Conservation (phyloP, 176 grass and related monocot genomes). For the Avena eriantha region DNA sequence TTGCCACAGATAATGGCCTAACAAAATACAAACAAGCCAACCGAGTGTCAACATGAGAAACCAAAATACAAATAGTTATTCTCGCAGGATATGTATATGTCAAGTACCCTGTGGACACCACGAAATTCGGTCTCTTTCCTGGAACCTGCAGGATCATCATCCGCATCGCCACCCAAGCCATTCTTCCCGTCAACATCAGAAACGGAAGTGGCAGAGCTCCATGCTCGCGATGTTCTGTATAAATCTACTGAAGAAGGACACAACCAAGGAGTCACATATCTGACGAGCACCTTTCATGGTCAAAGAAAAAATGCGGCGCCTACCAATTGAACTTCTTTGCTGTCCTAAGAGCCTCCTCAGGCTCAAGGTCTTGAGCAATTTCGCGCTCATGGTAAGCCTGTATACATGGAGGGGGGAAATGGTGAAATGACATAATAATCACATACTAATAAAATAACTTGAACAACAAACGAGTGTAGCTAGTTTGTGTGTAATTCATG, state of each 20-base stretch:
- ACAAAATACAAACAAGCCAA: constrained; percentile 32
- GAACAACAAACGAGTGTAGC: not conserved
- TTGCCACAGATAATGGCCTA: constrained; percentile 91
- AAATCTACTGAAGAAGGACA: constrained; percentile 42
- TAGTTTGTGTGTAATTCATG: not conserved
- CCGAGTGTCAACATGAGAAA: constrained; percentile 14
- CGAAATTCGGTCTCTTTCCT: constrained; percentile 48
- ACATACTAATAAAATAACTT: not conserved
- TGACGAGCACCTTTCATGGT: not conserved
- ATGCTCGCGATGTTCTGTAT: constrained; percentile 47
- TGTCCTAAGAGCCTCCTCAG: constrained; percentile 42
- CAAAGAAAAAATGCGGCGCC: not conserved
- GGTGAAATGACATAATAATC: constrained; percentile 30
- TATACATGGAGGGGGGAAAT: constrained; percentile 19
- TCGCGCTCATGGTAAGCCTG: constrained; percentile 52
- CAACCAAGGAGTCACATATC: constrained; percentile 4
- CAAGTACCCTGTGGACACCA: constrained; percentile 74
- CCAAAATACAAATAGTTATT: not conserved
- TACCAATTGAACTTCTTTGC: constrained; percentile 50
- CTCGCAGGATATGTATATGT: not conserved
- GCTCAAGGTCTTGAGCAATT: constrained; percentile 51
- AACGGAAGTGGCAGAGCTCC: constrained; percentile 59
- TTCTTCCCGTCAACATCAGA: constrained; percentile 47
- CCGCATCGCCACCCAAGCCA: constrained; percentile 9
- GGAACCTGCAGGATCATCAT: constrained; percentile 37